phyloP scores from a whole-genome alignment of 768 basidiomycete species.

The Pisolithus tinctorius region DNA sequence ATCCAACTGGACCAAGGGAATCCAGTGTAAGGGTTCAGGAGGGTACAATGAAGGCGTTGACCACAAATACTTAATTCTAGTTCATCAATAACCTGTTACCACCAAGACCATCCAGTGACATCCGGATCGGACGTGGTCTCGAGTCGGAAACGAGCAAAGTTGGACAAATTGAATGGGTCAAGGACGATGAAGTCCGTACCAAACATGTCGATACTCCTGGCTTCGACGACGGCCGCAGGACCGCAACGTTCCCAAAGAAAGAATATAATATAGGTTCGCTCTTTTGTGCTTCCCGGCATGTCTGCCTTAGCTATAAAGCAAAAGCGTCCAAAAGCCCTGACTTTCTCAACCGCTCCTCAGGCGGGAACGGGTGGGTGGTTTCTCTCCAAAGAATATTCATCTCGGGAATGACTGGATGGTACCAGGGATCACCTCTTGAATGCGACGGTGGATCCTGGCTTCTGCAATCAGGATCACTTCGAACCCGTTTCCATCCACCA shows the following conservation, averaged over 20 bases:
- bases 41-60: too few species aligned
- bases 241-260: neutral
- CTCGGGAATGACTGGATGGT: too few species aligned
- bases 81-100: neutral
- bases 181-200: neutral
- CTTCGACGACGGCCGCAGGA: neutral
- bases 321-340: conserved; percentile 17
- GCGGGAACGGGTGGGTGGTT: too few species aligned
- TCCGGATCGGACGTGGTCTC: too few species aligned
- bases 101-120: neutral
- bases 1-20: neutral
- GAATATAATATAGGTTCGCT: neutral
- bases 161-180: neutral
- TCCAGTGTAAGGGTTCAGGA: neutral
- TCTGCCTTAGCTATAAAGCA: neutral
- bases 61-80: neutral
- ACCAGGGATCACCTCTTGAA: too few species aligned
- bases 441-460: too few species aligned
- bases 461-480: too few species aligned
- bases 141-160: neutral
- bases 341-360: too few species aligned
- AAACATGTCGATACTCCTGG: neutral
- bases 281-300: neutral
- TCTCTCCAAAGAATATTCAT: too few species aligned
- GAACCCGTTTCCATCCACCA: too few species aligned